phyloP scores from a whole-genome alignment of 768 basidiomycete species.

The Clitopilus hobsonii region DNA sequence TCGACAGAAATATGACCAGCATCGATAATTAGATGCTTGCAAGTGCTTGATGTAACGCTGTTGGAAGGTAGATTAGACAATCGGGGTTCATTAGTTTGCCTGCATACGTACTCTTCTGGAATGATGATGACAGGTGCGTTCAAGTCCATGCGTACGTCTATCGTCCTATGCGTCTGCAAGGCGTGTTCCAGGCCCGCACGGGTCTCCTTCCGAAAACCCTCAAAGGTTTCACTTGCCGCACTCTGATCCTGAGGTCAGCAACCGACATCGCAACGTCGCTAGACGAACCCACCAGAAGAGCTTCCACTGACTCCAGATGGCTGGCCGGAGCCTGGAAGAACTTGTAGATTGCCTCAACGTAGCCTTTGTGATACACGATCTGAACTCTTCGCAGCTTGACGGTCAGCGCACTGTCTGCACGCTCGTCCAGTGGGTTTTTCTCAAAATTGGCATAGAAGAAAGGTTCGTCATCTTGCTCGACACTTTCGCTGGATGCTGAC shows the following conservation, averaged over 20 bases:
- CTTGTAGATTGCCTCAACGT: constrained; percentile 84
- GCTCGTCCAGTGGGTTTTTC: constrained; percentile 84
- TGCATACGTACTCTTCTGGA: constrained; percentile 89
- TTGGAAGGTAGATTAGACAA: constrained; percentile 3
- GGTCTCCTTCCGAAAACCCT: constrained; percentile 91
- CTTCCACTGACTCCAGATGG: constrained; percentile 93
- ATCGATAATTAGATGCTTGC: constrained; percentile 88
- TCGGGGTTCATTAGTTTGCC: too few species aligned
- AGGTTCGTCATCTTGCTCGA: constrained; percentile 34
- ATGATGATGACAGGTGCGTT: constrained; percentile 96
- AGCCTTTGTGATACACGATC: constrained; percentile 92
- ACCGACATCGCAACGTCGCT: not conserved
- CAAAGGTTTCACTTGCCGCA: constrained; percentile 89
- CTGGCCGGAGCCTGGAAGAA: constrained; percentile 94
- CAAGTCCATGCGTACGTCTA: constrained; percentile 95
- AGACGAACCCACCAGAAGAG: constrained; percentile 69
- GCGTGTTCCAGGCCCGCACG: constrained; percentile 92
- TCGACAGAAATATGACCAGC: constrained; percentile 95
- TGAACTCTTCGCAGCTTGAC: constrained; percentile 94
- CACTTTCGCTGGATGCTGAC: constrained; percentile 13
- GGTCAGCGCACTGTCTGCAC: constrained; percentile 87
- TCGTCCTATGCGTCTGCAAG: constrained; percentile 88
- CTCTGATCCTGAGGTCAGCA: constrained; percentile 39
- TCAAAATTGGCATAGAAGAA: constrained; percentile 94
- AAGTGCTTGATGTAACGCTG: constrained; percentile 71